Conservation (phyloP, 805 yeast species). For the Suhomyces sp. region DNA sequence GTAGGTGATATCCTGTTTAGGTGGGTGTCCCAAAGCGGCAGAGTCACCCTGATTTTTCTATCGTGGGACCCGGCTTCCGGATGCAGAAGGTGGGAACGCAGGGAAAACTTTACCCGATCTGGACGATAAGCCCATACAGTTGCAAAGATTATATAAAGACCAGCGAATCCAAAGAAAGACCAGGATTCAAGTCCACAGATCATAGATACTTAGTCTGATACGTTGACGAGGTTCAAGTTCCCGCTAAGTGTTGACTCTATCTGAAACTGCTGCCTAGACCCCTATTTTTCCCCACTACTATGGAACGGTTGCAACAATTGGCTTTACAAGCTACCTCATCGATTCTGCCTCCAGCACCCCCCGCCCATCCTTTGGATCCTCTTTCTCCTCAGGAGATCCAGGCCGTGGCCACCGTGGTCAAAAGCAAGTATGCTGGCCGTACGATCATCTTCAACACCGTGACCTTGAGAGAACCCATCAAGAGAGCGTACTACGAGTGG, state of each 20-base stretch:
- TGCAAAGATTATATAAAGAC: conserved; percentile 1
- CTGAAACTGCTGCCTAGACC: too few species aligned
- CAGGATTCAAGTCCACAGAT: too few species aligned
- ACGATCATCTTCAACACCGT: conserved; percentile 62
- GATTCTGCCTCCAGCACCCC: conserved; percentile 50
- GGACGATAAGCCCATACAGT: conserved; percentile 1
- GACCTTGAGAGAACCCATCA: conserved; percentile 70
- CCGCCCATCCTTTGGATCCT: conserved; percentile 72
- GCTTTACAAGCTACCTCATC: conserved; percentile 62
- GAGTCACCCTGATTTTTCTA: too few species aligned
- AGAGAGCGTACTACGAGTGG: conserved; percentile 63
- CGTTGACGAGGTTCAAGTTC: too few species aligned
- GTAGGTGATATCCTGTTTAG: too few species aligned
- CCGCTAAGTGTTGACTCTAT: too few species aligned
- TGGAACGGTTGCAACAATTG: conserved; percentile 68
- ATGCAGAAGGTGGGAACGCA: conserved; percentile 4
- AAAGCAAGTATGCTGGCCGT: conserved; percentile 45
- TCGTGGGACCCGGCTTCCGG: conserved; percentile 2
- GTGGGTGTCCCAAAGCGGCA: too few species aligned
- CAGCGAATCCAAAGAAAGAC: too few species aligned
- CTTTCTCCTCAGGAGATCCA: conserved; percentile 62
- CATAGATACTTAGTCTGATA: too few species aligned
- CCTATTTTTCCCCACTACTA: too few species aligned
- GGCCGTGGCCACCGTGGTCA: conserved; percentile 53
- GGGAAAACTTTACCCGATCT: conserved; percentile 3